Evolutionary conservation across 768 basidiomycete species (phyloP).

Genomic region (Gymnopilus dilepis): DNA sequence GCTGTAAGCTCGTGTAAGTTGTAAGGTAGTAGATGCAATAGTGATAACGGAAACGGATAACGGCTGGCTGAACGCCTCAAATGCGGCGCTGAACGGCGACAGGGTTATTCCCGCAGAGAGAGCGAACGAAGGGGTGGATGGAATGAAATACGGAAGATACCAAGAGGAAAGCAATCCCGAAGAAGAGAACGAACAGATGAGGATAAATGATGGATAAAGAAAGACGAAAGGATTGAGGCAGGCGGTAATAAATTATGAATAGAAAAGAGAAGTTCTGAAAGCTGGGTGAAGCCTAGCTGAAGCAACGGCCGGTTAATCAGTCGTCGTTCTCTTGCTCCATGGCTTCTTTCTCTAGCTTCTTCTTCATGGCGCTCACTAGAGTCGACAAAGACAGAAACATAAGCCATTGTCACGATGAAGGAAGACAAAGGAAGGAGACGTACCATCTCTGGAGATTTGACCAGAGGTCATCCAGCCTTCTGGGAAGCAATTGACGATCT

Average conservation of each 20-base stretch:
- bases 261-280: not conserved
- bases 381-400: not conserved
- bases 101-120: too few species aligned
- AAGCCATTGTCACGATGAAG: too few species aligned
- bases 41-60: too few species aligned
- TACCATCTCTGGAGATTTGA: conserved; percentile 87
- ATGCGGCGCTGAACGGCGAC: too few species aligned
- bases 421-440: conserved; percentile 26
- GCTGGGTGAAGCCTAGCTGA: not conserved
- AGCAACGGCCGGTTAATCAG: conserved; percentile 16
- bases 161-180: not conserved
- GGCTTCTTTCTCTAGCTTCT: conserved; percentile 74
- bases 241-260: not conserved
- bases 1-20: not conserved
- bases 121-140: not conserved
- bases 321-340: conserved; percentile 59
- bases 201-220: not conserved
- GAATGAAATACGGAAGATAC: not conserved
- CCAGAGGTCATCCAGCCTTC: conserved; percentile 87
- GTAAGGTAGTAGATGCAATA: not conserved
- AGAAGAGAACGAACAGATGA: too few species aligned
- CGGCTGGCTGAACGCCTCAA: too few species aligned
- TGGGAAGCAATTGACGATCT: conserved; percentile 82
- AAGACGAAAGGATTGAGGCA: not conserved
- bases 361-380: conserved; percentile 85